Conservation (phyloP, 352 stramenopile species). For the Globisporangium spinosum region DNA sequence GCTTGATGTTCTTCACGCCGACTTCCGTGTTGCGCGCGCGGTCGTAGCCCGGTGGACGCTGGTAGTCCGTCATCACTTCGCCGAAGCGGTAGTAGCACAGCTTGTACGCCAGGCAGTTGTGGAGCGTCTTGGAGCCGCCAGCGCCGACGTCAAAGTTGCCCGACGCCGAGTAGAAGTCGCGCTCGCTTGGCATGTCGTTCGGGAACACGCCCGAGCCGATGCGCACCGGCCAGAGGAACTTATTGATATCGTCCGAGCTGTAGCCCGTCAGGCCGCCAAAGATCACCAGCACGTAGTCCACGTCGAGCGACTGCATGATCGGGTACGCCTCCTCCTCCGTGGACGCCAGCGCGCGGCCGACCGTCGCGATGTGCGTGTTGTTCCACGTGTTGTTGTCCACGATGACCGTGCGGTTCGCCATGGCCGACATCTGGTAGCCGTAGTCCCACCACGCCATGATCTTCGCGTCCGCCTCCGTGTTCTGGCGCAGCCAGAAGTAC, state of each 20-base stretch:
- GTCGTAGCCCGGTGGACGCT: constrained; percentile 80
- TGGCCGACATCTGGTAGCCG: constrained; percentile 90
- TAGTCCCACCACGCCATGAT: constrained; percentile 92
- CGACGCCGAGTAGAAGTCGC: constrained; percentile 82
- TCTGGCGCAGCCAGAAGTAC: constrained; percentile 88
- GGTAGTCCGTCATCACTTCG: constrained; percentile 85
- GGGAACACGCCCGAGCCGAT: constrained; percentile 86
- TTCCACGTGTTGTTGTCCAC: constrained; percentile 97
- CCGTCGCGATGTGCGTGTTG: constrained; percentile 94
- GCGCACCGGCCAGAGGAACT: constrained; percentile 91
- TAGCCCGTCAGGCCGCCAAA: constrained; percentile 88
- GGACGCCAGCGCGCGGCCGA: constrained; percentile 85
- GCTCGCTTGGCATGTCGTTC: constrained; percentile 83
- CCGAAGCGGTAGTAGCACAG: constrained; percentile 92
- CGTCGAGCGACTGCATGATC: constrained; percentile 89
- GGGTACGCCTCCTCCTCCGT: constrained; percentile 87
- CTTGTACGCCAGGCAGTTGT: constrained; percentile 93
- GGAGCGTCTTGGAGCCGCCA: constrained; percentile 77
- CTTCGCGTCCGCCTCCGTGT: constrained; percentile 86
- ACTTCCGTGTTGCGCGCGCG: constrained; percentile 84
- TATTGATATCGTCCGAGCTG: constrained; percentile 90
- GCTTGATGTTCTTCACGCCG: constrained; percentile 88
- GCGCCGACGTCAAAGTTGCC: constrained; percentile 85
- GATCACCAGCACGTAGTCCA: constrained; percentile 92
- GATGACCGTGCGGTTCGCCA: constrained; percentile 87